phyloP scores from a whole-genome alignment of 768 basidiomycete species.

The Agrocybe praecox region DNA sequence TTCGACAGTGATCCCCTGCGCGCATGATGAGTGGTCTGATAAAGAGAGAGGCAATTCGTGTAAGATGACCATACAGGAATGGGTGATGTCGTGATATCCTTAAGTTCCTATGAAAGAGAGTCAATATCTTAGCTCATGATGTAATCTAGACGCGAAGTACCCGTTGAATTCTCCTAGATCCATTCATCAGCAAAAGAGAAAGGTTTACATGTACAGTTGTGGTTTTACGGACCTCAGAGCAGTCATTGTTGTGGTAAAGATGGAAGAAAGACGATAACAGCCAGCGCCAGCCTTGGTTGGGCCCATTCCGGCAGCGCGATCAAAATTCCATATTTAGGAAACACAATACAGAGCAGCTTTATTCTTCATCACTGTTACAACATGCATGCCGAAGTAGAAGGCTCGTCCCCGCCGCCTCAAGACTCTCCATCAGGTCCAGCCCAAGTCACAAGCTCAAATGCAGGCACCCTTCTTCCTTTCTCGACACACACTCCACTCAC shows the following conservation, averaged over 20 bases:
- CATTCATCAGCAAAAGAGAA: constrained; percentile 22
- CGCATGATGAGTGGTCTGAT: constrained; percentile 4
- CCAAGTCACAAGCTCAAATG: neutral
- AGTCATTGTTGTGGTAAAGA: constrained; percentile 30
- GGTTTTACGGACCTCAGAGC: constrained; percentile 39
- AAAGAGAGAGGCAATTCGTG: constrained; percentile 7
- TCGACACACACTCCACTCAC: constrained; percentile 14
- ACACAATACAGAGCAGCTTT: neutral
- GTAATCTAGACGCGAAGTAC: constrained; percentile 32
- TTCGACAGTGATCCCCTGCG: constrained; percentile 63
- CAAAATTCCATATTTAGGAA: constrained; percentile 2
- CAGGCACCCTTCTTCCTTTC: neutral
- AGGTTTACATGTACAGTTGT: neutral
- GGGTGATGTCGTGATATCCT: constrained; percentile 61
- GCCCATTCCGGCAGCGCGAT: neutral
- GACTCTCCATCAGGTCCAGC: constrained; percentile 13
- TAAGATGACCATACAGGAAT: constrained; percentile 50
- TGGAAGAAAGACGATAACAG: neutral
- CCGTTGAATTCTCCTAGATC: constrained; percentile 72
- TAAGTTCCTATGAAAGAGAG: constrained; percentile 57
- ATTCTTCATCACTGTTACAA: neutral
- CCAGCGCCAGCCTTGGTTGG: neutral
- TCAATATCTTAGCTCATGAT: constrained; percentile 10
- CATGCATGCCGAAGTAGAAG: constrained; percentile 34
- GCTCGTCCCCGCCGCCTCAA: constrained; percentile 33